Evolutionary conservation across 1,284 basidiomycete genomes (phyloP), one percentile per base, ranked within the genome.

Genomic region (Austroboletus novae-zelandiae): DNA sequence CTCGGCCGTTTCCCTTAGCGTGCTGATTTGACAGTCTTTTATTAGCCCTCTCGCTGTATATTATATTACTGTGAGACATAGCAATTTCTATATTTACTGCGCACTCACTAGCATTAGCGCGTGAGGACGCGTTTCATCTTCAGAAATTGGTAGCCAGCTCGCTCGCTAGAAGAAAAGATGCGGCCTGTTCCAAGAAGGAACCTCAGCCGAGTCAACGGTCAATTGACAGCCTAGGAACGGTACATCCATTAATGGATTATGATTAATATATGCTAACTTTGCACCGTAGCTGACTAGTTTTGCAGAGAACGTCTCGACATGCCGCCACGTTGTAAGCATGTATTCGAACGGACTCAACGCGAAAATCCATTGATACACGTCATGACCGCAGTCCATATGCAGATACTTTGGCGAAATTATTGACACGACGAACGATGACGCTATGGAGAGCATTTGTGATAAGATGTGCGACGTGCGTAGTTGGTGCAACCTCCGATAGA

Each of bases 381-480:
- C 20, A 23, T 23, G 20, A 45, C 13, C 27, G 27, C 42, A 90
- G 88, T 74, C 77, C 3, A 84, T 94, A 50, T 93, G 91, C 61
- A 80, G 81, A 39, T 93, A 91, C 64, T 94, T 95, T 60, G 91
- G 89, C 0, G 92, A 94, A 66, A 61, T 67, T 3, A 81, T 92
- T 39, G 77, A 89, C 56, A 63, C 71, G 4, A 68, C 63, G 5
- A 75, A 89, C 54, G 56, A 71, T 3, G 73, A 72, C 7, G 57
- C 76, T 5, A 66, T 78, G 45, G 75, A 77, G 51, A 62, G 65
- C 4, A 84, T 90, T 57, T 95, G 92, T 60, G 68, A 86, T 51
- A 73, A 74, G 36, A 92, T 93, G 89, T 95, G 91, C 60, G 91
- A 94, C 68, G 91, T 92, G 60, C 47, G 85, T 74, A 8, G 20